phyloP scores from a whole-genome alignment of 148 eudicot species.

The Spergularia bocconei region DNA sequence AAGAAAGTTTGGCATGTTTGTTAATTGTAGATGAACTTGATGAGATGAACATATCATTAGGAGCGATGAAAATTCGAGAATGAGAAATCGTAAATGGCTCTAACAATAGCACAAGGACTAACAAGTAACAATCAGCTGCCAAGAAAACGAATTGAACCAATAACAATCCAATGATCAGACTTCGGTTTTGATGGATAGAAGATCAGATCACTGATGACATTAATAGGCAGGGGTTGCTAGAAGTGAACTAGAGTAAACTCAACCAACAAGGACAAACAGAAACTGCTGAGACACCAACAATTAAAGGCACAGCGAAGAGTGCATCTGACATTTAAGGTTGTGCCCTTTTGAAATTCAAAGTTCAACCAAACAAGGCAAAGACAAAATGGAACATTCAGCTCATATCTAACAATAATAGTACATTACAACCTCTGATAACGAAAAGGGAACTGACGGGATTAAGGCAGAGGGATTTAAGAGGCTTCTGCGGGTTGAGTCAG shows the following conservation, averaged over 20 bases:
- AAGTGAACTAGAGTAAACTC: background rate
- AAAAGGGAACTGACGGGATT: conserved; percentile 1
- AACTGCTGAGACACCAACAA: background rate
- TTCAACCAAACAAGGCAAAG: conserved; percentile 14
- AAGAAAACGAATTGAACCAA: background rate
- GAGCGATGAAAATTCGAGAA: too few species aligned
- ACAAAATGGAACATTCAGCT: background rate
- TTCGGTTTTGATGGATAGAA: background rate
- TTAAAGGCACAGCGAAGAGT: background rate
- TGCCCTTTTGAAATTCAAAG: conserved; percentile 5
- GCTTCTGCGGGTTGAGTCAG: conserved; percentile 76
- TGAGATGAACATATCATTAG: too few species aligned
- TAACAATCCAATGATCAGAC: background rate
- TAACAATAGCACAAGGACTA: background rate
- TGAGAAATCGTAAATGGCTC: background rate
- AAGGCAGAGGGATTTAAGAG: conserved; percentile 25
- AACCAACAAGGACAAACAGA: background rate
- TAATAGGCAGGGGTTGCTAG: background rate
- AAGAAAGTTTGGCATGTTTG: background rate
- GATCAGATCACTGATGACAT: background rate
- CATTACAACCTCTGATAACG: conserved; percentile 3
- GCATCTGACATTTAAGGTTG: conserved; percentile 1
- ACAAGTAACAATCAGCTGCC: background rate
- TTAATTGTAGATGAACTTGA: too few species aligned
- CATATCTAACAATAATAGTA: conserved; percentile 15